These are phyloP conservation scores for Magnolia sinica DNA, from an alignment of 164 flowering plant species.

Conservation along the genomic window DNA sequence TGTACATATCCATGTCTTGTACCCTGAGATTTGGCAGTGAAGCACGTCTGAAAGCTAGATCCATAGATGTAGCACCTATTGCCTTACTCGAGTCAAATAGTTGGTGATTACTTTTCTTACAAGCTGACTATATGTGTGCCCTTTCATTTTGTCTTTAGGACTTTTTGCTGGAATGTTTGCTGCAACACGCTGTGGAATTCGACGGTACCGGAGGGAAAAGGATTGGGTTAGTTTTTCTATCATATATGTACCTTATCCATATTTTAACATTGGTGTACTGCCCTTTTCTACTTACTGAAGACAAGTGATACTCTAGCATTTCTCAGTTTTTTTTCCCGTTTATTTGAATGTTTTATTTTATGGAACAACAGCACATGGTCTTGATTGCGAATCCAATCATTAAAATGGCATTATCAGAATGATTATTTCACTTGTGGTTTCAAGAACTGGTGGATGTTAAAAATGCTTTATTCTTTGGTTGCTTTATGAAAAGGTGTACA, in stretches of 20 bases:
- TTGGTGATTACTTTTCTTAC: no score
- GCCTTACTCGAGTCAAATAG: not conserved
- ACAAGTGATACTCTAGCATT: no score
- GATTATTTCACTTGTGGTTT: no score
- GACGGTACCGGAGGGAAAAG: conserved; percentile 44
- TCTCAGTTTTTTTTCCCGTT: no score
- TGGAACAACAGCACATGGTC: not conserved
- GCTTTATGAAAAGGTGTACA: no score
- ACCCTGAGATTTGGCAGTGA: not conserved
- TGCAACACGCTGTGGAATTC: conserved; percentile 58
- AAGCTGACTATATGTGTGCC: not conserved
- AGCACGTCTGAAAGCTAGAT: not conserved
- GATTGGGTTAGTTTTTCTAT: conserved; percentile 59
- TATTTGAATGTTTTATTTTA: not conserved
- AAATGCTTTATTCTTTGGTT: no score
- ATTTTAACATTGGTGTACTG: not conserved
- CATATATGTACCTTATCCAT: not conserved
- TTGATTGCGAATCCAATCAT: not conserved
- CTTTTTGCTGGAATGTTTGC: conserved; percentile 67
- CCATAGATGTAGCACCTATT: not conserved
- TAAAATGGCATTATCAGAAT: no score
- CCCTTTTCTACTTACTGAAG: not conserved
- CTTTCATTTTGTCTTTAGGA: conserved; percentile 29
- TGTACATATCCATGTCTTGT: no score
- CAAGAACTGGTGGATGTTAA: no score